Evolutionary conservation across 257 asterid genomes (phyloP), one percentile per base, ranked within the genome.

Genomic region (Nicotiana benthamiana): DNA sequence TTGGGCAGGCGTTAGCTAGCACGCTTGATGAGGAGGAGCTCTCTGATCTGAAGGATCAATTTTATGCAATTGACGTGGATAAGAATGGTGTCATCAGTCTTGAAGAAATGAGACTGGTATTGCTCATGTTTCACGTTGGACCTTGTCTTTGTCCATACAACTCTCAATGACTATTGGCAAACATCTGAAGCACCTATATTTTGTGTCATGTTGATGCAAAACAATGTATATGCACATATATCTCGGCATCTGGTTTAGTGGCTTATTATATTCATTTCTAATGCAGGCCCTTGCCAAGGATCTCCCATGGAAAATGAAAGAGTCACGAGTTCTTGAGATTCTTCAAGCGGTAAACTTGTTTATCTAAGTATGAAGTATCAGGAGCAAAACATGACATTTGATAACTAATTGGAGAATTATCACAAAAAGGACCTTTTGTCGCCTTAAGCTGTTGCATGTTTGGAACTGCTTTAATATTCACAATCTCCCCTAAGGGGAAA

Each of bases 221-320:
- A 12, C 67, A 34, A 57, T 30, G 40, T 5, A 8, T 59, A 67
- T n/a, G 27, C 9, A 63, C 28, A 32, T 34, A 67, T 67, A 18
- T 18, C 17, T 20, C 1, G 4, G 40, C 78, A 72, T 72, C 60
- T 6, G 9, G 63, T 54, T 36, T 67, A 51, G 32, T 12, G 54
- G 60, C 11, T 54, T 80, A 57, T 54, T 22, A 32, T 75, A 20
- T 66, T 74, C 54, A 76, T 34, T 80, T 76, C 27, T 40, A 61
- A 76, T 52, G 80, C 84, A 93, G 97, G 97, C 97, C n/a, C 84
- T 93, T 87, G 97, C 91, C 63, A 90, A 91, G 86, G 97, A 93
- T 85, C 94, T 90, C 84, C 97, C 97, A 17, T 93, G 97, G 97
- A 91, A 88, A 88, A 82, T 91, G 93, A 93, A 91, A 91, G 97